Conservation (phyloP, 1,139 yeast genomes). For the Wickerhamomyces sp. region DNA sequence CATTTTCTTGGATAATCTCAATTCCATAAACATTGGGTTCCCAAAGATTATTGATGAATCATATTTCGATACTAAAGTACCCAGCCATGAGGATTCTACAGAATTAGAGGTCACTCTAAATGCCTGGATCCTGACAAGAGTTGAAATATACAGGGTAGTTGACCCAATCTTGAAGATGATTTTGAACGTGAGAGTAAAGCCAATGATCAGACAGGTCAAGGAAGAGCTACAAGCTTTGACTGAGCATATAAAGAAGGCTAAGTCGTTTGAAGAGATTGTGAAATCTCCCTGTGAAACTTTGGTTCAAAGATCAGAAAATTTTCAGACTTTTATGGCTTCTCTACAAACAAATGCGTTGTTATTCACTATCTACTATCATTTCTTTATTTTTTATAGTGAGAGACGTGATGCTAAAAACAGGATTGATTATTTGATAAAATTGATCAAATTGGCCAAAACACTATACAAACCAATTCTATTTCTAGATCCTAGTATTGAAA, state of each 20-base stretch:
- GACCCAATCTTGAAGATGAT: constrained; percentile 14
- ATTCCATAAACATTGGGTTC: constrained; percentile 14
- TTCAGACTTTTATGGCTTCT: constrained; percentile 3
- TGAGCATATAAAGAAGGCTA: constrained; percentile 1
- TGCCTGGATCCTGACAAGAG: constrained; percentile 11
- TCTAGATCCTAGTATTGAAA: constrained; percentile 9
- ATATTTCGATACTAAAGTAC: constrained; percentile 20
- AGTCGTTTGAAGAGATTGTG: constrained; percentile 14
- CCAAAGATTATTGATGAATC: constrained; percentile 17
- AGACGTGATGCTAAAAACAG: constrained; percentile 9
- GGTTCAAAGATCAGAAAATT: constrained; percentile 13
- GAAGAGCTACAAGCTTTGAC: constrained; percentile 10
- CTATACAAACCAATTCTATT: constrained; percentile 12
- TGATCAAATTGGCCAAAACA: constrained; percentile 4
- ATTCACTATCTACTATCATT: constrained; percentile 19
- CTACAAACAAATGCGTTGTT: constrained; percentile 13
- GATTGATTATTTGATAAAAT: constrained; percentile 8
- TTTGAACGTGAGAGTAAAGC: constrained; percentile 14
- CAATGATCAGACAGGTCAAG: constrained; percentile 13
- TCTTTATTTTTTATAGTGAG: constrained; percentile 15
- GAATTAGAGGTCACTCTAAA: constrained; percentile 16
- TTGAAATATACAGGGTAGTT: constrained; percentile 9
- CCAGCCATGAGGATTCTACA: constrained; percentile 16
- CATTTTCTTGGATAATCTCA: constrained; percentile 15
- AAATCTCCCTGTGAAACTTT: constrained; percentile 13